Evolutionary conservation across 768 basidiomycete species (phyloP).

Genomic region (Pisolithus albus): DNA sequence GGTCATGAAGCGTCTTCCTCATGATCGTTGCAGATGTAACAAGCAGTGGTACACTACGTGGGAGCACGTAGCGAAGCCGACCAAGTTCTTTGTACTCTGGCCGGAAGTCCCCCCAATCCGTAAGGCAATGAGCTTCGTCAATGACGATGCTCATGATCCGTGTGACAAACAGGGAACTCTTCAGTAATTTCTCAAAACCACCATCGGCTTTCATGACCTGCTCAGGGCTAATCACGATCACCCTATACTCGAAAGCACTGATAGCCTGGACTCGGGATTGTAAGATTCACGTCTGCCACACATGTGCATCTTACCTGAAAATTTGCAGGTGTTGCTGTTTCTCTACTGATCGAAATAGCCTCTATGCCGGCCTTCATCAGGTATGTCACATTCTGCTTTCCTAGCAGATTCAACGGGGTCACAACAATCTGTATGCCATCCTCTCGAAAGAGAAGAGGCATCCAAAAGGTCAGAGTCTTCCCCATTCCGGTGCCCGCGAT

Average conservation of each 20-base stretch:
- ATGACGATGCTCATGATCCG: too few relatives aligned
- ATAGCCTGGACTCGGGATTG: conserved; percentile 2
- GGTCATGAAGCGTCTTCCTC: too few relatives aligned
- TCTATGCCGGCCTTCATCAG: conserved; percentile 8
- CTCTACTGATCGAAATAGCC: conserved; percentile 12
- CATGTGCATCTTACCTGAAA: conserved; percentile 8
- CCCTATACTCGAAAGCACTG: conserved; percentile 1
- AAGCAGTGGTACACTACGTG: too few relatives aligned
- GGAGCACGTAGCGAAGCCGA: too few relatives aligned
- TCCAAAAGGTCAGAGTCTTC: too few relatives aligned
- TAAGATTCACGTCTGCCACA: background rate
- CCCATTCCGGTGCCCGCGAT: background rate
- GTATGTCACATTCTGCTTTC: conserved; percentile 14
- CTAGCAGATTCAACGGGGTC: conserved; percentile 22
- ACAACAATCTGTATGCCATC: conserved; percentile 18
- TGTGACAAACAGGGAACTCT: too few relatives aligned
- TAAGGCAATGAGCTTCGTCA: too few relatives aligned
- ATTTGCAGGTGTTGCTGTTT: conserved; percentile 11
- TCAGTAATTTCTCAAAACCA: background rate
- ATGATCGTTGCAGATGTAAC: too few relatives aligned
- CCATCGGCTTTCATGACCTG: background rate
- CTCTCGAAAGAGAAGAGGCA: conserved; percentile 2
- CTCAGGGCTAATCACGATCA: conserved; percentile 3
- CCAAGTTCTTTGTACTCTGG: too few relatives aligned
- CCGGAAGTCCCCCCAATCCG: too few relatives aligned